Evolutionary conservation across 2,329 filamentous ascomycete genomes (phyloP), one percentile per base, ranked within the genome.

Genomic region (Exophiala dermatitidis): DNA sequence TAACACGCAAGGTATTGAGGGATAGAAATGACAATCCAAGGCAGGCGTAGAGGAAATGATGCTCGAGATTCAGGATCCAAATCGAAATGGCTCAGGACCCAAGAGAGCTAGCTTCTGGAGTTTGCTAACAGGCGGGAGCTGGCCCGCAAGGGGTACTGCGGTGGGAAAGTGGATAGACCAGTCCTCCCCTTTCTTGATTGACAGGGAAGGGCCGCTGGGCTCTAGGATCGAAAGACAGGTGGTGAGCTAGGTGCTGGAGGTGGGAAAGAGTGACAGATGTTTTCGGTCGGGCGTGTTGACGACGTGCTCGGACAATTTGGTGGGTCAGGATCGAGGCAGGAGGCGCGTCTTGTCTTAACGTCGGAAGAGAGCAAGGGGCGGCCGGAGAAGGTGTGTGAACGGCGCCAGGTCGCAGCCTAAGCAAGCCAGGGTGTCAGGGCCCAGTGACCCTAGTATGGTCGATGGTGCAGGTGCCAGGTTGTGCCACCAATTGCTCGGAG

Each of bases 161-260:
- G 46, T 53, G 52, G 46, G 55, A 60, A 53, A 60, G 58, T 60
- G 58, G 58, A 57, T 56, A 58, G 50, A 50, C 38, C 52, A 42
- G 42, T 36, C 38, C 42, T 52, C 58, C 55, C 54, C 52, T 57
- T 58, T 58, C 58, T 58, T 57, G 46, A 51, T 51, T 58, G 47
- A 44, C 36, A 54, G 48, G 40, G 50, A 51, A 48, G 34, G 46
- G 41, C 37, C 44, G n/a, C 26, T 19, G 19, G 53, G 42, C 42
- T 34, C 48, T 49, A 55, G 52, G 45, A 50, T 50, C 40, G 41
- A 40, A 54, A 46, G 46, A 50, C 43, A 52, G n/a, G 19, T 26
- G 19, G 38, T 41, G 12, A 41, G 19, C 38, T 28, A 41, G 38
- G 38, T 26, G 9, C 4, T 26, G 7, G 28, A 26, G 12, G 38